Evolutionary conservation across 176 grass and related monocot genomes (phyloP), one percentile per base, ranked within the genome.

Genomic region (Chloris gayana): DNA sequence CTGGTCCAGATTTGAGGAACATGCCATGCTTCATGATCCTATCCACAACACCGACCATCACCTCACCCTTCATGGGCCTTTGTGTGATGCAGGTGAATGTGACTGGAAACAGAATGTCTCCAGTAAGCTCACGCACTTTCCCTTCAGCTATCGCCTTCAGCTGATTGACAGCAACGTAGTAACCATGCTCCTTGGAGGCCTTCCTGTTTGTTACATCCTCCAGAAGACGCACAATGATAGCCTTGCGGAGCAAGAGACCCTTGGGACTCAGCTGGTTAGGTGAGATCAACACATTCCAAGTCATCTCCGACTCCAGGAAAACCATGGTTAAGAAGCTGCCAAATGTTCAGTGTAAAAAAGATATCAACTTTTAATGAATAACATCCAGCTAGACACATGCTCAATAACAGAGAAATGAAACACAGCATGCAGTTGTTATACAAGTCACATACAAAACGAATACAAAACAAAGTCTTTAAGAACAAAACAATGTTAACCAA

Each of bases 171-270:
- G 86, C 96, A 19, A 91, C 47, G 46, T 93, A 95, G 86, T 95
- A 95, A 53, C 96, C 96, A 39, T 99, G 93, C 80, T 99, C 90
- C 70, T 99, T 93, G 14, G 96, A 95, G 46, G 96, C 92, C 82
- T 87, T 95, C 44, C 85, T 93, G 80, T 88, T 95, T 14, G 96
- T 85, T 0, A 95, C 75, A 44, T 95, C 96, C 77, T 95, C 96
- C 39, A 95, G 60, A 84, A 95, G 92, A 45, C 82, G 90, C 18
- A 91, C 81, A 4, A 99, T 89, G 72, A 99, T 91, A 0, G 90
- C 68, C 86, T 95, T 99, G 27, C 84, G 90, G 56, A 99, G 88
- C 44, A 93, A 71, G 22, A 99, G 90, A 9, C 88, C 88, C 56
- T 93, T 56, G 37, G 86, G 84, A 41, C 80, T 91, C 49, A 95